These are phyloP conservation scores for Pseudonitzschia multiseries DNA, from an alignment of 108 stramenopile genomes.

Conservation along the genomic window DNA sequence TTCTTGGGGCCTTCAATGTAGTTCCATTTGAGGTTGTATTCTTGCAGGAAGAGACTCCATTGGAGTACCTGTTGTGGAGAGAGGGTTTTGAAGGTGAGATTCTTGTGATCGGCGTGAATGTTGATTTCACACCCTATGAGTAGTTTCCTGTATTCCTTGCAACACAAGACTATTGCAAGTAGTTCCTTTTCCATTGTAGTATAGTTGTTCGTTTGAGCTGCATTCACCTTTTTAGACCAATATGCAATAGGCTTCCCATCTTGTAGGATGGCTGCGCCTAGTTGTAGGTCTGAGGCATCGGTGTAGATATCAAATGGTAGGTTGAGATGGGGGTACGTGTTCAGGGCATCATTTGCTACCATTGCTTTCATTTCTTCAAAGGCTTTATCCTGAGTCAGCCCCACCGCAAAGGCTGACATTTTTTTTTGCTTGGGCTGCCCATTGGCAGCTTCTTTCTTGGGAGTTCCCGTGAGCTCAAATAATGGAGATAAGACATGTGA, in stretches of 20 bases:
- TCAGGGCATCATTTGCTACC: conserved; percentile 34
- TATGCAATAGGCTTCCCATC: too few species aligned
- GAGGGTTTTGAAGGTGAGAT: not conserved
- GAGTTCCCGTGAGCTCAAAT: not conserved
- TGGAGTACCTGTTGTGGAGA: not conserved
- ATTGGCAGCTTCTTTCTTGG: too few species aligned
- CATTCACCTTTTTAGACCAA: too few species aligned
- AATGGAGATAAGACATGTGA: too few species aligned
- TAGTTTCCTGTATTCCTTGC: too few species aligned
- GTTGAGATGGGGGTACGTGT: conserved; percentile 43
- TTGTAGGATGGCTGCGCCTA: too few species aligned
- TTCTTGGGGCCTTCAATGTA: not conserved
- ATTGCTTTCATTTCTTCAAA: too few species aligned
- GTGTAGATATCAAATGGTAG: conserved; percentile 47
- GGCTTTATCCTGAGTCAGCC: conserved; percentile 8
- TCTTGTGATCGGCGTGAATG: not conserved
- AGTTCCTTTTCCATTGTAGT: conserved; percentile 44
- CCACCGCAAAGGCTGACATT: not conserved
- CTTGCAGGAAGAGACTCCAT: too few species aligned
- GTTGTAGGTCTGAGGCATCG: conserved; percentile 49
- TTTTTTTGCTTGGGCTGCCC: not conserved
- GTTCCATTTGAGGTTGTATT: too few species aligned
- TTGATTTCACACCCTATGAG: not conserved
- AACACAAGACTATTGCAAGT: not conserved
- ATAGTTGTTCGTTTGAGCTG: conserved; percentile 30